These are phyloP conservation scores for Wickerhamomyces rabaulensis DNA, from an alignment of 805 yeast species.

Conservation along the genomic window DNA sequence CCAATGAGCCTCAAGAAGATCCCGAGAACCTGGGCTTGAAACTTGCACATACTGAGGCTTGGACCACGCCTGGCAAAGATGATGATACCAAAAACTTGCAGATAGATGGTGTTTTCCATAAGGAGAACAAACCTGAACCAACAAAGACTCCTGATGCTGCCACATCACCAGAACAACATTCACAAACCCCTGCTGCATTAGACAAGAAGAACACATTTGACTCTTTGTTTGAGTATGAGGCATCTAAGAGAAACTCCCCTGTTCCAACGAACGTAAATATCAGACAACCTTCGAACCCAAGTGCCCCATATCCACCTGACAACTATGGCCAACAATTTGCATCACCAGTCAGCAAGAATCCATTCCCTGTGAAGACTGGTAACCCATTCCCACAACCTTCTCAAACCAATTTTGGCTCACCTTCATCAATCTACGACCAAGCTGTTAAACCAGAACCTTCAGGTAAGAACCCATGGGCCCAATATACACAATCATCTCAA, in stretches of 20 bases:
- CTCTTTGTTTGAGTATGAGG: conserved; percentile 14
- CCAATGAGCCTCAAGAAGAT: not conserved
- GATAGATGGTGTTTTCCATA: conserved; percentile 21
- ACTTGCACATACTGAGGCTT: conserved; percentile 18
- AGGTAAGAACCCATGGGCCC: conserved; percentile 20
- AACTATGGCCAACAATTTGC: not conserved
- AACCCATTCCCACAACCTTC: conserved; percentile 18
- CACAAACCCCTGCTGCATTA: not conserved
- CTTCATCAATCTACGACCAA: not conserved
- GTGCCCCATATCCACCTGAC: not conserved
- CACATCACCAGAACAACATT: not conserved
- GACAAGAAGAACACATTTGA: conserved; percentile 14
- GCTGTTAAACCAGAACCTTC: conserved; percentile 15
- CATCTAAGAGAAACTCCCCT: not conserved
- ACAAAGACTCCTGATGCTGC: not conserved
- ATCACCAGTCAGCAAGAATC: not conserved
- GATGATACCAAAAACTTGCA: conserved; percentile 1
- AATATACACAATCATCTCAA: conserved; percentile 3
- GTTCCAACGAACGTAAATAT: not conserved
- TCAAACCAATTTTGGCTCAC: not conserved
- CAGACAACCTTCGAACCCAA: not conserved
- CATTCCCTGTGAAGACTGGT: conserved; percentile 8
- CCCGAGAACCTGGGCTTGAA: conserved; percentile 8
- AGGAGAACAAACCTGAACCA: not conserved
- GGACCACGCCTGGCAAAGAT: conserved; percentile 10